Percentiles rank a stretch among this genome's conserved stretches.
phyloP scores from a whole-genome alignment of 2,329 filamentous ascomycete genomes.

The Ceratocystis destructans region DNA sequence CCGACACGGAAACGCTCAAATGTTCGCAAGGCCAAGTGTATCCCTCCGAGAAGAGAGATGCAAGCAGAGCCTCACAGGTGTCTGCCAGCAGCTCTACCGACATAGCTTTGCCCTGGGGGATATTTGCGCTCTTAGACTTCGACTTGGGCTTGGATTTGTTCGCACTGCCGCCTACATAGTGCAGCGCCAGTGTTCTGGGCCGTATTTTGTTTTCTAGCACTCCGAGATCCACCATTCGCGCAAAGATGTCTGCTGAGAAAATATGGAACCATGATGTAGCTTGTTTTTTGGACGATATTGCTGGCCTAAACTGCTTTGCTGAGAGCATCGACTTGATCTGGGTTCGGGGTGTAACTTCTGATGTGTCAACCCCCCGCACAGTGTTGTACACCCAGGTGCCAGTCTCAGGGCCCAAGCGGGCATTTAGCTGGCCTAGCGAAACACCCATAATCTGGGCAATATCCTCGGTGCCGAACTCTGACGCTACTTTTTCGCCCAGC shows the following conservation, averaged over 20 bases:
- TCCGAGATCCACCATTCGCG: slow-evolving; percentile 78
- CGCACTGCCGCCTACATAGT: slow-evolving; percentile 62
- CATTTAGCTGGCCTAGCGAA: slow-evolving; percentile 60
- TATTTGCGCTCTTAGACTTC: slow-evolving; percentile 60
- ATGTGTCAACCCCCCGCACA: slow-evolving; percentile 72
- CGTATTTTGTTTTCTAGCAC: slow-evolving; percentile 75
- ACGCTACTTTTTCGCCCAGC: slow-evolving; percentile 71
- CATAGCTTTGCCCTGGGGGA: slow-evolving; percentile 60
- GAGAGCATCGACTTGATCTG: slow-evolving; percentile 97
- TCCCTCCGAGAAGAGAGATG: slow-evolving; percentile 64
- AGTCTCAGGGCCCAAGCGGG: slow-evolving; percentile 68
- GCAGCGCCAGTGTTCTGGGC: slow-evolving; percentile 72
- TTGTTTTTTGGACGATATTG: slow-evolving; percentile 64
- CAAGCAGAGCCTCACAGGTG: slow-evolving; percentile 35
- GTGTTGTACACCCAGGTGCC: slow-evolving; percentile 74
- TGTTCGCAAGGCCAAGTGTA: slow-evolving; percentile 76
- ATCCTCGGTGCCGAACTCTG: slow-evolving; percentile 67
- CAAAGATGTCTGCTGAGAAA: slow-evolving; percentile 82
- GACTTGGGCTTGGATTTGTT: slow-evolving; percentile 49
- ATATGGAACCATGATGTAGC: slow-evolving; percentile 77
- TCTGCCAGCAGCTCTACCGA: slow-evolving; percentile 40
- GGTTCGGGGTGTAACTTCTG: slow-evolving; percentile 78
- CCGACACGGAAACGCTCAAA: slow-evolving; percentile 74
- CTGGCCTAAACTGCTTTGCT: slow-evolving; percentile 84
- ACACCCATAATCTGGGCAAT: slow-evolving; percentile 63